Base-by-base conservation (phyloP, 2,329 filamentous ascomycete genomes). In the Botrytis squamosa region DNA sequence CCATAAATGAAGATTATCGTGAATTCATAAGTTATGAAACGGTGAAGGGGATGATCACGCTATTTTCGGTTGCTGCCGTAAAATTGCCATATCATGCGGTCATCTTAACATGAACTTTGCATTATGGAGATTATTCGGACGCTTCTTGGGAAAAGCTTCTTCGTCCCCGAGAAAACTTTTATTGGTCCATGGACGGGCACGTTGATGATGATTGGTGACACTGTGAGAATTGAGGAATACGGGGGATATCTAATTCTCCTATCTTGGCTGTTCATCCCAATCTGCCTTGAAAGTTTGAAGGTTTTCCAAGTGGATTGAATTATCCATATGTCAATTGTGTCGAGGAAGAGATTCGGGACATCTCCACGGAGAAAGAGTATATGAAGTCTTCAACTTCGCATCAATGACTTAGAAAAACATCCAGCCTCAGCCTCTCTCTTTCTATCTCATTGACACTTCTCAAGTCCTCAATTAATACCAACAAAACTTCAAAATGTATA, bases 371-470 rank as follows among this genome's bases (percentile, higher is more conserved):
- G 49, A 42, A 22, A 14, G 25, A 67, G 65, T 68, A 68, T 68
- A 68, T 68, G 49, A 55, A 57, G 65, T 40, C 65, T 55, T 9
- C 25, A 18, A 42, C 18, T 68, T 55, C 65, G 22, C 65, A 29
- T 22, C 33, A 20, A 42, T 22, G 20, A 42, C 4, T 68, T 67
- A 1, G 14, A 22, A 68, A 29, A 18, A 25, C 65, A 68, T 68
- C 36, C 49, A 57, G 25, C 36, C 46, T 68, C 65, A 68, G 65
- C 65, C 57, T 55, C 25, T 63, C 25, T 64, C 57, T 29, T 66
- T 52, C 25, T 25, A 65, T 55, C 38, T 10, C 29, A 63, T 65
- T 57, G 29, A 33, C 8, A 25, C 25, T 55, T 59, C 38, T 36
- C 40, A 57, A 68, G 14, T 44, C 38, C 46, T 25, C 20, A 46